A percentile compares a stretch with the other conserved stretches of the same genome.
These are phyloP conservation scores for Aegilops speltoides DNA, from an alignment of 176 grass and related monocot genomes.

Conservation along the genomic window DNA sequence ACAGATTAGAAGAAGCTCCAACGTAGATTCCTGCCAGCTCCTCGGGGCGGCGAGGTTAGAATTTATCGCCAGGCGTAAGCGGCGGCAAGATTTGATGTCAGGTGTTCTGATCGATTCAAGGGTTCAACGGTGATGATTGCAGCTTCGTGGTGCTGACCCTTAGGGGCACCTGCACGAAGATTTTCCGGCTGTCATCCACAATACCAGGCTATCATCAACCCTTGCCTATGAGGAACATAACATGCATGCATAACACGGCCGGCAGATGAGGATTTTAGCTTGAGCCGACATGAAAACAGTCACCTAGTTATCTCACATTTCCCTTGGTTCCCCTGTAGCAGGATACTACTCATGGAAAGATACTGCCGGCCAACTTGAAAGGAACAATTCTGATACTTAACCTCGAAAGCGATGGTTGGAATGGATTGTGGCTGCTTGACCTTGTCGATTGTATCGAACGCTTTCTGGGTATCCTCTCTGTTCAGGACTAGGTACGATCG, in stretches of 20 bases:
- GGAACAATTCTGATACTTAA: constrained; percentile 15
- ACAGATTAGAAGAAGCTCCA: too few relatives aligned
- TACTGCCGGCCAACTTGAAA: not conserved
- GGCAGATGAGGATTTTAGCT: constrained; percentile 10
- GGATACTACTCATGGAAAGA: constrained; percentile 8
- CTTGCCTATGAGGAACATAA: not conserved
- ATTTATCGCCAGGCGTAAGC: too few relatives aligned
- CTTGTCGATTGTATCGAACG: not conserved
- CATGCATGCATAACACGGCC: not conserved
- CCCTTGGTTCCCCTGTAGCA: constrained; percentile 17
- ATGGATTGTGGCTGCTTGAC: constrained; percentile 20
- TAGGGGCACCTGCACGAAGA: too few relatives aligned
- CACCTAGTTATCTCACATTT: not conserved
- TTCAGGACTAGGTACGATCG: not conserved
- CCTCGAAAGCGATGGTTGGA: not conserved
- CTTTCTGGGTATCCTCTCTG: not conserved
- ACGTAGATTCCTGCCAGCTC: too few relatives aligned
- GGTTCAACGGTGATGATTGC: too few relatives aligned
- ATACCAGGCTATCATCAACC: too few relatives aligned
- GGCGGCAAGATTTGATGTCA: too few relatives aligned
- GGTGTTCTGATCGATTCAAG: too few relatives aligned
- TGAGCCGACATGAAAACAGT: constrained; percentile 27
- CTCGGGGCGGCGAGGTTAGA: too few relatives aligned
- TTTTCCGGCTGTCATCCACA: too few relatives aligned
- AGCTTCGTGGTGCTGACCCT: too few relatives aligned